Evolutionary conservation across 2,329 filamentous ascomycete genomes (phyloP).

Genomic region (Scedosporium minutisporum): DNA sequence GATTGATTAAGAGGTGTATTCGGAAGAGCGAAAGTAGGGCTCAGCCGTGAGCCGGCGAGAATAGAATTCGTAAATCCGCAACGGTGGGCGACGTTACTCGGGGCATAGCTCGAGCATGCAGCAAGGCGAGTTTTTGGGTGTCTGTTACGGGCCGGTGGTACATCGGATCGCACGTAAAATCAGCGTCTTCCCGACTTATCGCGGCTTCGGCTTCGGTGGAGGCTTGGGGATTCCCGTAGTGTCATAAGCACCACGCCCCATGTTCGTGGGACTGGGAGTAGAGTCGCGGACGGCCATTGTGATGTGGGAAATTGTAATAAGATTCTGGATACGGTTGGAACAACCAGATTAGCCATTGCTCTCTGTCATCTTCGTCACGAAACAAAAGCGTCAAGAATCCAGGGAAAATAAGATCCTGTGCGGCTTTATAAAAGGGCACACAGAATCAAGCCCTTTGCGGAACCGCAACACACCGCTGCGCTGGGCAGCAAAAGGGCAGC

Average conservation of each 20-base stretch:
- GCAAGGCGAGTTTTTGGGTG: slow-evolving; percentile 6
- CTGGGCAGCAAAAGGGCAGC: slow-evolving; percentile 6
- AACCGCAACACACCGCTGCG: background rate
- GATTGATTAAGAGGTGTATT: slow-evolving; percentile 6
- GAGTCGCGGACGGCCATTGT: slow-evolving; percentile 27
- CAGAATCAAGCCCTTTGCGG: background rate
- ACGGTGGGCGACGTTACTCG: slow-evolving; percentile 9
- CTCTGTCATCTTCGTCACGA: background rate
- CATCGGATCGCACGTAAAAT: slow-evolving; percentile 11
- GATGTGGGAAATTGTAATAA: slow-evolving; percentile 9
- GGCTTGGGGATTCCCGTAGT: slow-evolving; percentile 40
- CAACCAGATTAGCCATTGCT: slow-evolving; percentile 3
- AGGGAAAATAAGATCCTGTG: background rate
- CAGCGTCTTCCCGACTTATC: slow-evolving; percentile 16
- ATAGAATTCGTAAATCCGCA: background rate
- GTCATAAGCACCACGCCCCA: slow-evolving; percentile 43
- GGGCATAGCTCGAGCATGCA: slow-evolving; percentile 6
- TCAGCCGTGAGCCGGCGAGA: slow-evolving; percentile 1
- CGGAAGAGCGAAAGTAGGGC: background rate
- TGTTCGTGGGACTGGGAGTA: slow-evolving; percentile 27
- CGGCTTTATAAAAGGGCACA: background rate
- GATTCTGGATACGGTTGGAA: slow-evolving; percentile 4
- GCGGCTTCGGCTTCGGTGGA: slow-evolving; percentile 30
- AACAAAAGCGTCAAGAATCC: background rate
- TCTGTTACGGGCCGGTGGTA: slow-evolving; percentile 11